Evolutionary conservation across 306 rosid species (phyloP).

Genomic region (Sesbania bispinosa): DNA sequence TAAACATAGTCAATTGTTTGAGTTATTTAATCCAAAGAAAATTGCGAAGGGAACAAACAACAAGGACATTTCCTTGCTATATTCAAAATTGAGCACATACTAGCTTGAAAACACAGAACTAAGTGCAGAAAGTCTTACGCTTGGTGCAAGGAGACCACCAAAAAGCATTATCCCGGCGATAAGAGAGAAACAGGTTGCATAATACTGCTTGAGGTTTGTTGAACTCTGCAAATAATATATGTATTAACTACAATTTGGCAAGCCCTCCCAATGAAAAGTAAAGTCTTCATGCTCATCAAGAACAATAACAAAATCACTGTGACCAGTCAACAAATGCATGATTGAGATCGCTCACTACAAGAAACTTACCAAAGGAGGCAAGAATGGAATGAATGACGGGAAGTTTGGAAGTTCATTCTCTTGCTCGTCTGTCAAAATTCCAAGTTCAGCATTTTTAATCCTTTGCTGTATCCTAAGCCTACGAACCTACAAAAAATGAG

Average conservation of each 20-base stretch:
- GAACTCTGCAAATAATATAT: constrained; percentile 65
- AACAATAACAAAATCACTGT: not conserved
- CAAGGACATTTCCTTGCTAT: constrained; percentile 1
- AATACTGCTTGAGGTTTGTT: constrained; percentile 82
- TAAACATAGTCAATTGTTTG: not conserved
- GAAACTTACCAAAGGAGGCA: constrained; percentile 89
- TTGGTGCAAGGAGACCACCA: constrained; percentile 93
- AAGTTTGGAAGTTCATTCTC: constrained; percentile 91
- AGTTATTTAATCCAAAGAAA: constrained; percentile 2
- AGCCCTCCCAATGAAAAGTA: not conserved
- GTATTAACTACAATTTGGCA: constrained; percentile 19
- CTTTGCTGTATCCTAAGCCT: constrained; percentile 95
- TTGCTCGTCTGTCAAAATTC: constrained; percentile 54
- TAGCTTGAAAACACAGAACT: constrained; percentile 1
- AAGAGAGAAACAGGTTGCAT: constrained; percentile 82
- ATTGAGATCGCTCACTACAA: constrained; percentile 1
- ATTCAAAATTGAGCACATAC: not conserved
- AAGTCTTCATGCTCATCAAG: not conserved
- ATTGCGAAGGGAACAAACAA: not conserved
- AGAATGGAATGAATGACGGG: constrained; percentile 94
- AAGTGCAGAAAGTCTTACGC: constrained; percentile 50
- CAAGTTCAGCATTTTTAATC: constrained; percentile 74
- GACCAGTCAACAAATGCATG: not conserved
- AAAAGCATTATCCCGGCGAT: constrained; percentile 77
- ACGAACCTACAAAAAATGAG: constrained; percentile 63